phyloP scores from a whole-genome alignment of 805 yeast species.

The Blastobotrys muscicola region DNA sequence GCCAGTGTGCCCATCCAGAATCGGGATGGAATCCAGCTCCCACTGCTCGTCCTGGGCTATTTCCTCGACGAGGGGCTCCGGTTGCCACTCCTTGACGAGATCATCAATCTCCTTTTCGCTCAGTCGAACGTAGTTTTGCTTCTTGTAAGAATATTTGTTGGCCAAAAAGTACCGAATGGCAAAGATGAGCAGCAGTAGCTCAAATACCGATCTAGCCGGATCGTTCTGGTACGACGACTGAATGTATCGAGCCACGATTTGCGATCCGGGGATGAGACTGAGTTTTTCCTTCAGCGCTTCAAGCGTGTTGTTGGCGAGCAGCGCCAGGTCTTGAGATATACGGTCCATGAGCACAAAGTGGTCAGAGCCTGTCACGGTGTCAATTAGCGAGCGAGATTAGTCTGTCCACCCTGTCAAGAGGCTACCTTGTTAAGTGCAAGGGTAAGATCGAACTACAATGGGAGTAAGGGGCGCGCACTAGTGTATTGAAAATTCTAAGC shows the following conservation, averaged over 20 bases:
- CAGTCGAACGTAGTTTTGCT: constrained; percentile 53
- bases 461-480: neutral
- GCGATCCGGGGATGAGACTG: constrained; percentile 31
- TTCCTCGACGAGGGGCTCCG: constrained; percentile 66
- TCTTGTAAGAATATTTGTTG: constrained; percentile 66
- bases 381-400: neutral
- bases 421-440: no score
- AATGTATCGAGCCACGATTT: constrained; percentile 48
- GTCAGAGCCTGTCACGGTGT: neutral
- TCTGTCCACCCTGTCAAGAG: neutral
- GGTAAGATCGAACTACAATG: neutral
- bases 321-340: constrained; percentile 14
- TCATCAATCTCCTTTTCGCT: constrained; percentile 59
- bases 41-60: constrained; percentile 45
- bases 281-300: constrained; percentile 2
- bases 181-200: constrained; percentile 62
- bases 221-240: constrained; percentile 84
- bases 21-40: constrained; percentile 57
- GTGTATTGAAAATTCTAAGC: neutral
- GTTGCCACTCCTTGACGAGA: constrained; percentile 83
- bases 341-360: constrained; percentile 12
- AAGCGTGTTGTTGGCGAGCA: constrained; percentile 10
- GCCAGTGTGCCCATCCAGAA: constrained; percentile 47
- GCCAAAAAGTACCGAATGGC: constrained; percentile 78
- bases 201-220: constrained; percentile 82